Conservation (phyloP, 257 asterid genomes). For the Przewalskia tangutica region DNA sequence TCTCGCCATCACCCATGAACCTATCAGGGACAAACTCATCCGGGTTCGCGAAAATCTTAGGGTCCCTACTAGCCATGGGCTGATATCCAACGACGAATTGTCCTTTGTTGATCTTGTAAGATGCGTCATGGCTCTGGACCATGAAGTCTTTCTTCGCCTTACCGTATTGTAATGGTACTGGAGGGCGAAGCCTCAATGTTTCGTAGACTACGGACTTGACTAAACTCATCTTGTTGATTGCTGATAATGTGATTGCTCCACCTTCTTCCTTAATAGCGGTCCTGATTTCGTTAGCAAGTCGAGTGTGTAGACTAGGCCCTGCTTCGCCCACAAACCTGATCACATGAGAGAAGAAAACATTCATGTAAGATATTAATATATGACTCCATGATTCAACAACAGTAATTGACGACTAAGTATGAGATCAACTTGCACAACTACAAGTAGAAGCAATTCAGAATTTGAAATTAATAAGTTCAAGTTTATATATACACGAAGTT, state of each 20-base stretch:
- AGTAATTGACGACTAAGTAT: neutral
- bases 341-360: conserved; percentile 34
- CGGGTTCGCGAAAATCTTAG: conserved; percentile 26
- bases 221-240: conserved; percentile 38
- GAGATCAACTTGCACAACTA: neutral
- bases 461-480: too few relatives aligned
- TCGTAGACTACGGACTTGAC: conserved; percentile 67
- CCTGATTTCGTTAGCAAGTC: conserved; percentile 48
- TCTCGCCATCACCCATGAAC: conserved; percentile 51
- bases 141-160: conserved; percentile 45
- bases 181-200: conserved; percentile 51
- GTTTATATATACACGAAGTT: too few relatives aligned
- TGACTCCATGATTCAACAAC: neutral
- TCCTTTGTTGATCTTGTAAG: conserved; percentile 51
- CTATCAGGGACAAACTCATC: conserved; percentile 54
- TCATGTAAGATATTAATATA: conserved; percentile 21
- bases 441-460: too few relatives aligned
- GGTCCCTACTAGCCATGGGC: conserved; percentile 60
- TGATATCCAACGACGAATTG: conserved; percentile 74
- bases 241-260: conserved; percentile 31
- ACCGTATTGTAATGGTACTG: conserved; percentile 68
- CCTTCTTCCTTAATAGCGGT: conserved; percentile 30
- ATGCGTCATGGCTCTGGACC: conserved; percentile 41
- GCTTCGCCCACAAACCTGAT: conserved; percentile 55
- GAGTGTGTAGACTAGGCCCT: conserved; percentile 46